phyloP scores from a whole-genome alignment of 140 eudicot genomes.

The Oenanthe javanica region DNA sequence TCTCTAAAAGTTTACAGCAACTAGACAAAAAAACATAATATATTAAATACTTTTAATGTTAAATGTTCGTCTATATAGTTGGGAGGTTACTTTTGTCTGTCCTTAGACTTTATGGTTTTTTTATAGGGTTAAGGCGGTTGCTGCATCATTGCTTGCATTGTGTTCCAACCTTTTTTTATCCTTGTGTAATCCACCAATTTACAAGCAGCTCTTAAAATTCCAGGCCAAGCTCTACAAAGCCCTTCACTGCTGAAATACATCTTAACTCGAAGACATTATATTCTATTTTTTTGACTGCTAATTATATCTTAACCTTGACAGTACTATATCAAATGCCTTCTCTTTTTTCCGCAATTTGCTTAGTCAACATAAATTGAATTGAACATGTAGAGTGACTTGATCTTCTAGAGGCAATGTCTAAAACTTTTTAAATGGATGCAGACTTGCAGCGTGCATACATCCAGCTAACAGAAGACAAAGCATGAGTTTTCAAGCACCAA shows the following conservation, averaged over 20 bases:
- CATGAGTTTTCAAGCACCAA: background rate
- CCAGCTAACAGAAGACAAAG: constrained; percentile 35
- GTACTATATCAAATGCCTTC: background rate
- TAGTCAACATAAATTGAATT: background rate
- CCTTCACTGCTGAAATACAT: background rate
- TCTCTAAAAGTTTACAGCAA: background rate
- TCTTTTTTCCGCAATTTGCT: too few species aligned
- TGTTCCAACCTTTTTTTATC: too few species aligned
- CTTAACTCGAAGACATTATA: background rate
- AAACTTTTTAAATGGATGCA: constrained; percentile 21
- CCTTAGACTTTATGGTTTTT: too few species aligned
- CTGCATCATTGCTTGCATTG: background rate
- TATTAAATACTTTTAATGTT: background rate
- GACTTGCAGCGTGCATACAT: constrained; percentile 33
- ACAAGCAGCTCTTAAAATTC: background rate
- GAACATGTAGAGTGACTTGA: background rate
- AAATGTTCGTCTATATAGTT: background rate
- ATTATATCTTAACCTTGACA: background rate
- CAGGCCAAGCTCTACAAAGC: background rate
- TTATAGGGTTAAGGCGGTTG: too few species aligned
- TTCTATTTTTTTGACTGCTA: background rate
- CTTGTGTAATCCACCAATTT: too few species aligned
- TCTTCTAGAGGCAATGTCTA: background rate
- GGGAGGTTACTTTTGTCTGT: too few species aligned
- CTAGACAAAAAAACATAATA: background rate